A percentile compares a stretch with the other conserved stretches of the same genome.
Conservation (phyloP, 169 alveolate species). For the Plasmodium adleri region DNA sequence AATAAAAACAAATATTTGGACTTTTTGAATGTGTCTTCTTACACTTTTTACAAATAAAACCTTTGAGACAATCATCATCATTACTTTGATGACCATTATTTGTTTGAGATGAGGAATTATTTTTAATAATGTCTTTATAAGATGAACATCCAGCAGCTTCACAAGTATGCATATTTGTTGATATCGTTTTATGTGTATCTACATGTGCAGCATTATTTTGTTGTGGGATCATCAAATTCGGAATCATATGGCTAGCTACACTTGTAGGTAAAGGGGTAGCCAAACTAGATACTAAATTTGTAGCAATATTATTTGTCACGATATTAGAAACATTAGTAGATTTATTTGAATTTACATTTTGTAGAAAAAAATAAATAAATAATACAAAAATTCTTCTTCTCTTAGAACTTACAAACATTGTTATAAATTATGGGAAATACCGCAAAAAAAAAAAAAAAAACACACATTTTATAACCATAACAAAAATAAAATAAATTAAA, state of each 20-base stretch:
- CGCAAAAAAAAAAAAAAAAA: not conserved
- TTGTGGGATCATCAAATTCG: too few relatives aligned
- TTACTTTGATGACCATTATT: not conserved
- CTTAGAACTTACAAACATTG: conserved; percentile 20
- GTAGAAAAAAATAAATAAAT: not conserved
- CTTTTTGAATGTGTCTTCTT: conserved; percentile 67
- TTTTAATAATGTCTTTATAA: conserved; percentile 37
- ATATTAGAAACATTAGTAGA: not conserved
- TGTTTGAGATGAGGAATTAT: not conserved
- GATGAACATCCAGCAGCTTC: conserved; percentile 72
- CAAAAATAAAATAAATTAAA: not conserved
- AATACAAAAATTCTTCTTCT: conserved; percentile 12
- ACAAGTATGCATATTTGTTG: conserved; percentile 38
- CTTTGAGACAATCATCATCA: conserved; percentile 36
- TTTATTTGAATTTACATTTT: conserved; percentile 16
- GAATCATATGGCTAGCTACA: too few relatives aligned
- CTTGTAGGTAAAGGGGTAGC: too few relatives aligned
- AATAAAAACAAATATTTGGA: conserved; percentile 61
- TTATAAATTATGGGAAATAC: not conserved
- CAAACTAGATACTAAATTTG: too few relatives aligned
- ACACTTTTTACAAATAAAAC: conserved; percentile 69
- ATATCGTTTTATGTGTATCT: too few relatives aligned
- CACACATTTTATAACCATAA: not conserved
- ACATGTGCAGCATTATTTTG: too few relatives aligned
- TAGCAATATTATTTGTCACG: not conserved